These are phyloP conservation scores for Coniochaeta ligniaria DNA, from an alignment of 2,329 filamentous ascomycete species.

Conservation along the genomic window DNA sequence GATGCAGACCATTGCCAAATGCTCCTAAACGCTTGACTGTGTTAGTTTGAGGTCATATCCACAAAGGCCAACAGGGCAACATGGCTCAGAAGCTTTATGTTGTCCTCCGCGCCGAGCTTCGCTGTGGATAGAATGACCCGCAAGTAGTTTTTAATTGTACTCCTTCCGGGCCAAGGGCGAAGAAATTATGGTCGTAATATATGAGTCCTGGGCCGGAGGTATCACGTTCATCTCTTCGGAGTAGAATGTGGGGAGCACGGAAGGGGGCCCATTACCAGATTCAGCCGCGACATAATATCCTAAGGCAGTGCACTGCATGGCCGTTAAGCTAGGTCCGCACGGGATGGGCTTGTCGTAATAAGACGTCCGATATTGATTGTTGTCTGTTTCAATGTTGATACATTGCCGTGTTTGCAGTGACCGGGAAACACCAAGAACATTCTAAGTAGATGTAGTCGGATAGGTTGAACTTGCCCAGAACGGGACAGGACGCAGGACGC, in stretches of 20 bases:
- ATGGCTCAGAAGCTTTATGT: neutral
- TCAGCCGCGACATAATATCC: neutral
- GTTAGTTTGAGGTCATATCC: neutral
- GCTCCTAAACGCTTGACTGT: neutral
- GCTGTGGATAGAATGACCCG: neutral
- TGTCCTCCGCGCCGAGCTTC: neutral
- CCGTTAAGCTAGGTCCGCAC: neutral
- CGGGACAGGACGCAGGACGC: neutral
- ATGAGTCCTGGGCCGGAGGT: neutral
- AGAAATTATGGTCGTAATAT: neutral
- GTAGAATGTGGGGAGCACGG: neutral
- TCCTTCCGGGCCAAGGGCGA: neutral
- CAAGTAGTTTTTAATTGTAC: neutral
- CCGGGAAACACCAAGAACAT: neutral
- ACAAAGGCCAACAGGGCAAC: neutral
- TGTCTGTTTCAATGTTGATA: neutral
- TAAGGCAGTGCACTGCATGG: neutral
- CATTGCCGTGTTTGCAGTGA: neutral
- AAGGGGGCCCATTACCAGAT: neutral
- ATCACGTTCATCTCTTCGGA: neutral
- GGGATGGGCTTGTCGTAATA: neutral
- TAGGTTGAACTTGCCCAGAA: neutral
- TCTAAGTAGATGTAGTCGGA: too few relatives aligned
- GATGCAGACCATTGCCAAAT: neutral
- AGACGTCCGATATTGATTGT: neutral